phyloP scores from a whole-genome alignment of 2,329 filamentous ascomycete species.

The Paraphaeosphaeria sporulosa region DNA sequence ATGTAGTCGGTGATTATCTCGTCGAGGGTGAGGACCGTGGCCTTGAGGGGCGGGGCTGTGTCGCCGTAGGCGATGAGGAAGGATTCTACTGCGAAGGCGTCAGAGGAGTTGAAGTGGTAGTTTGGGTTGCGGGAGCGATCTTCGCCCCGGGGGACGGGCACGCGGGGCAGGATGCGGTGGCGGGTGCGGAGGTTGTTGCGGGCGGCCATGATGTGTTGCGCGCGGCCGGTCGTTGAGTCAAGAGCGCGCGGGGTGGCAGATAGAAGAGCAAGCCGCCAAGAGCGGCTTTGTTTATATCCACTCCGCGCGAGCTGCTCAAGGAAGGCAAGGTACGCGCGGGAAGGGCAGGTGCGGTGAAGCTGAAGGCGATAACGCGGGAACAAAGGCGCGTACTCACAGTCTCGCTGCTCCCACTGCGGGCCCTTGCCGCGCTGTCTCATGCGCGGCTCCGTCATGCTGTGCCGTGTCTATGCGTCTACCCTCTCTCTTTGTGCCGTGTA shows the following conservation, averaged over 20 bases:
- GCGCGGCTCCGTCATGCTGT: slow-evolving; percentile 57
- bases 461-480: neutral
- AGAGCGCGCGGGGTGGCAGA: too few species aligned
- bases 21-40: slow-evolving; percentile 87
- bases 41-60: slow-evolving; percentile 75
- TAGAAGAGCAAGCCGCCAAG: neutral
- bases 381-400: slow-evolving; percentile 42
- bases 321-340: neutral
- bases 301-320: too few species aligned
- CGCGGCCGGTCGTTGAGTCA: neutral
- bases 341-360: neutral
- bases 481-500: neutral
- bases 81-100: slow-evolving; percentile 65
- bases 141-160: slow-evolving; percentile 6
- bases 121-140: slow-evolving; percentile 1
- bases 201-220: slow-evolving; percentile 9
- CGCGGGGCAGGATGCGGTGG: slow-evolving; percentile 20
- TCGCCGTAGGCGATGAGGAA: slow-evolving; percentile 85
- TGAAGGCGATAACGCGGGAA: slow-evolving; percentile 14
- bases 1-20: slow-evolving; percentile 95
- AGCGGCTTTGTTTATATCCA: neutral
- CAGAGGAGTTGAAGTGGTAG: slow-evolving; percentile 12
- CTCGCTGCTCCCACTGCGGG: slow-evolving; percentile 54
- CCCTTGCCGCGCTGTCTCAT: slow-evolving; percentile 57
- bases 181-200: neutral